phyloP scores from a whole-genome alignment of 495 filamentous ascomycete species.

The Podospora tetraspora region DNA sequence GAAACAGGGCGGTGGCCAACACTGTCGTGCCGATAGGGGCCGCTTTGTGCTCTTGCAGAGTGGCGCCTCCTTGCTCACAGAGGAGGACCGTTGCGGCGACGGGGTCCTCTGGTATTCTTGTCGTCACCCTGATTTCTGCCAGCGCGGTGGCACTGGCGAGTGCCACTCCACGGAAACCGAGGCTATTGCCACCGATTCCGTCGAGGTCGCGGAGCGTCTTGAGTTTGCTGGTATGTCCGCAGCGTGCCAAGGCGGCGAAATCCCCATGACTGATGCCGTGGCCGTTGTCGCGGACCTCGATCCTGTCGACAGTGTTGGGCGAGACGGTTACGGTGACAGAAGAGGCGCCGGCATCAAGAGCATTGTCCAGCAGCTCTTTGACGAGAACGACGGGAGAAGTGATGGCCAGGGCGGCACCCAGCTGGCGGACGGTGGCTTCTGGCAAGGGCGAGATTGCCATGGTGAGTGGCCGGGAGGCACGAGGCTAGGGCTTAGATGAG shows the following conservation, averaged over 20 bases:
- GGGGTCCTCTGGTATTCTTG: conserved; percentile 64
- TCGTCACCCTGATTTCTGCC: conserved; percentile 61
- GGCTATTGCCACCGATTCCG: conserved; percentile 55
- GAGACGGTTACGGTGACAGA: conserved; percentile 69
- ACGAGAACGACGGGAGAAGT: conserved; percentile 67
- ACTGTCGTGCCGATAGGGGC: conserved; percentile 79
- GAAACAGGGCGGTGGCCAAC: conserved; percentile 61
- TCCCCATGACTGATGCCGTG: conserved; percentile 71
- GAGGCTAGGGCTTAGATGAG: neutral
- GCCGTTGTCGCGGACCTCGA: conserved; percentile 90
- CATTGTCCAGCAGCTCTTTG: conserved; percentile 92
- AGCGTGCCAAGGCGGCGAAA: conserved; percentile 59
- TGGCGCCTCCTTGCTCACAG: conserved; percentile 34
- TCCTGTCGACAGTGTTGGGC: conserved; percentile 68
- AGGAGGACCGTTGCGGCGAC: conserved; percentile 48
- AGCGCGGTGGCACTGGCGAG: conserved; percentile 72
- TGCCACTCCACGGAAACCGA: conserved; percentile 88
- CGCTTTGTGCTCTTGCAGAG: conserved; percentile 43
- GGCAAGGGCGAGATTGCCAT: conserved; percentile 53
- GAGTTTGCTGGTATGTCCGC: conserved; percentile 84
- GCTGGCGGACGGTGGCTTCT: conserved; percentile 53
- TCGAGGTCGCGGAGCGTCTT: conserved; percentile 64
- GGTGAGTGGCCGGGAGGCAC: neutral
- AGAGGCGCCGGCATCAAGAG: conserved; percentile 75
- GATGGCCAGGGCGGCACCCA: conserved; percentile 70